Conservation (phyloP, 2,329 filamentous ascomycete genomes). For the Neocucurbitaria cava region DNA sequence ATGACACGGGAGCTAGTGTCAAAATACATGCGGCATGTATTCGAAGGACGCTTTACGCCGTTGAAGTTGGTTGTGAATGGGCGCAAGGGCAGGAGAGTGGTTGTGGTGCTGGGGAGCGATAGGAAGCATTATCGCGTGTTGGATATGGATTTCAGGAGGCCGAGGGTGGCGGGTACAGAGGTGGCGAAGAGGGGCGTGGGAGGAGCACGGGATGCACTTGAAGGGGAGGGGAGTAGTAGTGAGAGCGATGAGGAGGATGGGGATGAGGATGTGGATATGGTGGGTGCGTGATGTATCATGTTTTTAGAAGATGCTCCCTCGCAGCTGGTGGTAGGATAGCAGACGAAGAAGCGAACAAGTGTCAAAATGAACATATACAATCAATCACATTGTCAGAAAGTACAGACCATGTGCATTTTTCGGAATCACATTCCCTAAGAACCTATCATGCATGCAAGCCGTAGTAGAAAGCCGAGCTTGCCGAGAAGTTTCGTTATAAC, state of each 20-base stretch:
- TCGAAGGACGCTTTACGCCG: constrained; percentile 58
- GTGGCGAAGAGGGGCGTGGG: constrained; percentile 13
- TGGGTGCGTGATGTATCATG: constrained; percentile 6
- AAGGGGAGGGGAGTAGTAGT: constrained; percentile 9
- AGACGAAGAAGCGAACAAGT: too few species aligned
- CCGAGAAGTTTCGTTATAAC: constrained; percentile 47
- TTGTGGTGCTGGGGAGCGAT: constrained; percentile 63
- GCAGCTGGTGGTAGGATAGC: too few species aligned
- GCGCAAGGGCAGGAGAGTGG: constrained; percentile 58
- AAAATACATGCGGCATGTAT: constrained; percentile 54
- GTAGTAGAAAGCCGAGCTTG: constrained; percentile 40
- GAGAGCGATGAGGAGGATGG: constrained; percentile 6
- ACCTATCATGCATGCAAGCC: constrained; percentile 46
- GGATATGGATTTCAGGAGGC: constrained; percentile 57
- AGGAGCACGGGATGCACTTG: too few species aligned
- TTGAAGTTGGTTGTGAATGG: constrained; percentile 63
- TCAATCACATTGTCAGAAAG: constrained; percentile 31
- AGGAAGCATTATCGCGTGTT: constrained; percentile 62
- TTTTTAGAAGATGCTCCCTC: too few species aligned
- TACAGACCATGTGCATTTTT: constrained; percentile 46
- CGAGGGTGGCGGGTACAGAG: constrained; percentile 30
- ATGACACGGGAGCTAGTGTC: constrained; percentile 13
- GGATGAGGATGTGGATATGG: constrained; percentile 25
- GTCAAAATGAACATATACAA: neutral
- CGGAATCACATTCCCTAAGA: constrained; percentile 48